Evolutionary conservation across 345 rosid genomes (phyloP).

Genomic region (Eucalyptus tenuipes): DNA sequence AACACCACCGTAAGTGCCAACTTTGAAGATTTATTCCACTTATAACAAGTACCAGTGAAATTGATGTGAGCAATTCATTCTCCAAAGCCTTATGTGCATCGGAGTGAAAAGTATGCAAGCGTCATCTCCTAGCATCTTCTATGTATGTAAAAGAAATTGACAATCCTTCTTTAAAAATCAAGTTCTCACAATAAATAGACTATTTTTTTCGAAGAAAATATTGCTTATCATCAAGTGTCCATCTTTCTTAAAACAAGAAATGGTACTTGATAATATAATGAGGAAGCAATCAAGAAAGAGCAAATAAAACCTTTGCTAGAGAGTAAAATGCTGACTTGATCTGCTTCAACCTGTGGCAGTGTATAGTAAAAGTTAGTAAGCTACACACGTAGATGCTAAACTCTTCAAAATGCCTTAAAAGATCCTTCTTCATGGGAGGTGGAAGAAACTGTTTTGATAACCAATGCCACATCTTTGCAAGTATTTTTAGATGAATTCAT

Average conservation of each 20-base stretch:
- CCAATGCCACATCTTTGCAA: not conserved
- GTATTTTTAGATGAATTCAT: not conserved
- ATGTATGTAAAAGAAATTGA: not conserved
- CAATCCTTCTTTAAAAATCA: not conserved
- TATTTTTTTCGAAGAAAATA: not conserved
- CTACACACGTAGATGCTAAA: not conserved
- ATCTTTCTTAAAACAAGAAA: not conserved
- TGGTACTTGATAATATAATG: not conserved
- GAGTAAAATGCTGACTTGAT: slow-evolving; percentile 94
- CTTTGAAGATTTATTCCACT: not conserved
- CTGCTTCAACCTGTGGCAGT: slow-evolving; percentile 59
- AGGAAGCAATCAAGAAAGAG: not conserved
- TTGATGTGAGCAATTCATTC: not conserved
- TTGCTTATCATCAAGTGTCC: not conserved
- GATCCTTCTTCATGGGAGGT: not conserved
- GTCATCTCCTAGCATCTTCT: not conserved
- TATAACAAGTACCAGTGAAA: not conserved
- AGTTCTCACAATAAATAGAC: not conserved
- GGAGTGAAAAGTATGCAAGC: not conserved
- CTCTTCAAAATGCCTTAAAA: not conserved
- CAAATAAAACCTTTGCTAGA: slow-evolving; percentile 40
- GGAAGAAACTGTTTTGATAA: not conserved
- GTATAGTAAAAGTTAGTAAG: not conserved
- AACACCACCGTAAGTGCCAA: not conserved
- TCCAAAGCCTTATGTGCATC: not conserved